These are phyloP conservation scores for Diospyros kaki DNA, from an alignment of 148 eudicot genomes.

Conservation along the genomic window DNA sequence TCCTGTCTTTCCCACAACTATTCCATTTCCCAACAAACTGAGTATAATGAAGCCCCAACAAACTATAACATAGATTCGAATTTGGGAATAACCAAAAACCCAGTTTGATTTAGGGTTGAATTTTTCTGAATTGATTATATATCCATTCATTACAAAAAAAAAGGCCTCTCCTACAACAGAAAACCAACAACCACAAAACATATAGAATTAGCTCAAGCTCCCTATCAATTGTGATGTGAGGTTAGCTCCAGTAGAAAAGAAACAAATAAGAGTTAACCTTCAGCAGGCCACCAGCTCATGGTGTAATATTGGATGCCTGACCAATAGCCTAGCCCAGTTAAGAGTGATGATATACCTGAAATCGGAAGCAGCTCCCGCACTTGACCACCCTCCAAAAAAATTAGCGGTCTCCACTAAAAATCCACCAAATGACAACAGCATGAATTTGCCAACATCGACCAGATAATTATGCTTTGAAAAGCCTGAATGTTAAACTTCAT, in stretches of 20 bases:
- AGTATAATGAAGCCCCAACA: too few relatives aligned
- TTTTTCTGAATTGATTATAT: too few relatives aligned
- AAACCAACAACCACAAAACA: too few relatives aligned
- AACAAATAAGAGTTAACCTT: neutral
- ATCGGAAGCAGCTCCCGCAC: constrained; percentile 10
- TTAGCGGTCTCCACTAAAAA: constrained; percentile 17
- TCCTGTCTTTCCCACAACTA: too few relatives aligned
- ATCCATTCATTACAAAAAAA: too few relatives aligned
- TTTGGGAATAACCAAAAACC: too few relatives aligned
- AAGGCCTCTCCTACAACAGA: too few relatives aligned
- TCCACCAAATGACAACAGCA: constrained; percentile 37
- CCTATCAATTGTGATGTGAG: neutral
- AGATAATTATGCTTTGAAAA: constrained; percentile 18
- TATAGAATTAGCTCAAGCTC: neutral
- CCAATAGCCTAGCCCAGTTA: neutral
- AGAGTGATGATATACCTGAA: constrained; percentile 19
- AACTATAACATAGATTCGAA: too few relatives aligned
- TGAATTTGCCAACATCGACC: constrained; percentile 23
- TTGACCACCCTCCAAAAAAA: constrained; percentile 15
- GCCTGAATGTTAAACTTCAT: constrained; percentile 24
- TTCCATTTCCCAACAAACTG: too few relatives aligned
- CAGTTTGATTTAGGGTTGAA: too few relatives aligned
- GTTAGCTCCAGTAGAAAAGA: constrained; percentile 7
- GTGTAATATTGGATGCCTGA: neutral
- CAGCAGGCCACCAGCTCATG: neutral